Evolutionary conservation across 805 yeast genomes (phyloP).

Genomic region (Suhomyces faveliae): DNA sequence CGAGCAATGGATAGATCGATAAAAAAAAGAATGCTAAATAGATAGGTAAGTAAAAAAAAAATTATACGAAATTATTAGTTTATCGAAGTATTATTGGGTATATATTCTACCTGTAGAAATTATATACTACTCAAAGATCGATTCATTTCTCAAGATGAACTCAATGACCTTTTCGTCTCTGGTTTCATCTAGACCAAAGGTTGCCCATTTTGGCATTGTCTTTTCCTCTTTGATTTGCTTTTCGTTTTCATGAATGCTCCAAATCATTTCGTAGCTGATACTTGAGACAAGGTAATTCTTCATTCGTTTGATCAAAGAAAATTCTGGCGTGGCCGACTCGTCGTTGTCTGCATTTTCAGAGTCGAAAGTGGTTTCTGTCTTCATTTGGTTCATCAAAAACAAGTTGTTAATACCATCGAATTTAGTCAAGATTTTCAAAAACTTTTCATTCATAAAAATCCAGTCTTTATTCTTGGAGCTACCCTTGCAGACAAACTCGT

Average conservation of each 20-base stretch:
- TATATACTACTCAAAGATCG: constrained; percentile 17
- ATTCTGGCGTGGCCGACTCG: constrained; percentile 13
- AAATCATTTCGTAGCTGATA: constrained; percentile 39
- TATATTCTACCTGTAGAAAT: neutral
- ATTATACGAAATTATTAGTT: too few species aligned
- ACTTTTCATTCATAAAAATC: constrained; percentile 22
- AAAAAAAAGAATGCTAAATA: neutral
- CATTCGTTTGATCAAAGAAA: constrained; percentile 34
- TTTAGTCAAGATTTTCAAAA: constrained; percentile 23
- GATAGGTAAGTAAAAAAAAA: too few species aligned
- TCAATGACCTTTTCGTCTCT: constrained; percentile 18
- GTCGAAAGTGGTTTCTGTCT: constrained; percentile 4
- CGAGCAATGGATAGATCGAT: constrained; percentile 45
- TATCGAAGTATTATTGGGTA: too few species aligned
- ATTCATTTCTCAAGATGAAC: constrained; percentile 17
- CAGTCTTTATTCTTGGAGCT: constrained; percentile 18
- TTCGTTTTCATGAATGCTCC: constrained; percentile 34
- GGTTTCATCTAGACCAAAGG: constrained; percentile 27
- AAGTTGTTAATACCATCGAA: constrained; percentile 19
- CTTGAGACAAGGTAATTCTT: constrained; percentile 35
- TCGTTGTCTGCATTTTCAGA: constrained; percentile 7
- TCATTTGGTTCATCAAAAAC: constrained; percentile 12
- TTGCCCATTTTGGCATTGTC: constrained; percentile 22
- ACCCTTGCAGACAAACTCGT: constrained; percentile 14
- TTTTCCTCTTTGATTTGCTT: constrained; percentile 7